Evolutionary conservation across 768 basidiomycete genomes (phyloP).

Genomic region (Xerocomellus chrysenteron): DNA sequence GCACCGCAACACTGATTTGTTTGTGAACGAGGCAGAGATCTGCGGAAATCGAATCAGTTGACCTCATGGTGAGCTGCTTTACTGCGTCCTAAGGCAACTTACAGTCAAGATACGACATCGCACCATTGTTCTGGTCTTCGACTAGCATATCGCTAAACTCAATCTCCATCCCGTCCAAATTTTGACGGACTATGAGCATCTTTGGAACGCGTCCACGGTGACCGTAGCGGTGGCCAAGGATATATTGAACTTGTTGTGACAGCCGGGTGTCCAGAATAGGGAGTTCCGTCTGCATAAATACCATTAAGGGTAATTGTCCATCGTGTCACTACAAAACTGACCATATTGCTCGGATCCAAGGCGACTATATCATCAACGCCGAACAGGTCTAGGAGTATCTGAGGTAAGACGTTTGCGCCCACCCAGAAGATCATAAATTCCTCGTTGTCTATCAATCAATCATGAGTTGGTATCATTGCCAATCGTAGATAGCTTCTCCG

Average conservation of each 20-base stretch:
- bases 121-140: conserved; percentile 97
- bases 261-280: conserved; percentile 71
- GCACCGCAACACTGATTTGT: conserved; percentile 31
- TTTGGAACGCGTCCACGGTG: conserved; percentile 57
- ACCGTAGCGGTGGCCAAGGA: conserved; percentile 65
- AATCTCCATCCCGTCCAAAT: conserved; percentile 88
- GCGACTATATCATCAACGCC: conserved; percentile 75
- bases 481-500: conserved; percentile 7
- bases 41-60: conserved; percentile 7
- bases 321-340: conserved; percentile 34
- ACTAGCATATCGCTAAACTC: conserved; percentile 97
- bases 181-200: conserved; percentile 82
- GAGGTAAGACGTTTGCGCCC: conserved; percentile 77
- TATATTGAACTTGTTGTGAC: conserved; percentile 82
- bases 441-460: conserved; percentile 68
- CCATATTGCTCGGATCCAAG: conserved; percentile 63
- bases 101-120: conserved; percentile 91
- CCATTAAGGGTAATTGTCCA: background rate
- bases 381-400: conserved; percentile 79
- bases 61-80: background rate
- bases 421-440: conserved; percentile 90
- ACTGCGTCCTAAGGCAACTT: conserved; percentile 28
- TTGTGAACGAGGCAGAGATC: conserved; percentile 36
- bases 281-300: conserved; percentile 54
- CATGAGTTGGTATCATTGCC: conserved; percentile 13